Evolutionary conservation across 1,284 basidiomycete genomes (phyloP).

Genomic region (Rhodotorula sp.): DNA sequence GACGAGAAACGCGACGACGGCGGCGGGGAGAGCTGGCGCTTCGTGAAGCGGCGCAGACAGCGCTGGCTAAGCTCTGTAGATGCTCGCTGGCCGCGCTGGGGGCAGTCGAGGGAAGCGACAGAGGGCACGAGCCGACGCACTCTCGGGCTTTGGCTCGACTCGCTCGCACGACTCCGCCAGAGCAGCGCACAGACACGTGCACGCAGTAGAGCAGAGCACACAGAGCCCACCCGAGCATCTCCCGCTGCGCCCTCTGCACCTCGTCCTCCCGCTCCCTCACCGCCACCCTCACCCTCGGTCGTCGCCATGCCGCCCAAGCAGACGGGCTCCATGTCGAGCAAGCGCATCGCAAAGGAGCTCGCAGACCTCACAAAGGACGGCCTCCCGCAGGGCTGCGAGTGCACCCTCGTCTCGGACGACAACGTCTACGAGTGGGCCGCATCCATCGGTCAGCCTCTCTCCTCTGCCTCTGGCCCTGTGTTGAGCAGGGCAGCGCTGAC

Average conservation of each 20-base stretch:
- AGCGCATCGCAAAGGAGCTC: slow-evolving; percentile 85
- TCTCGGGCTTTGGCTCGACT: no score
- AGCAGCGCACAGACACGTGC: no score
- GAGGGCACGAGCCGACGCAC: no score
- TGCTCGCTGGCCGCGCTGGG: no score
- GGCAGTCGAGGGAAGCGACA: no score
- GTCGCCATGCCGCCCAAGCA: slow-evolving; percentile 22
- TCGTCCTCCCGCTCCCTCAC: neutral
- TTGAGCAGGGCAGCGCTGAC: neutral
- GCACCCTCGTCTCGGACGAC: slow-evolving; percentile 59
- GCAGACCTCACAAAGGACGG: slow-evolving; percentile 74
- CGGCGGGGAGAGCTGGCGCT: no score
- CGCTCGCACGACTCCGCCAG: no score
- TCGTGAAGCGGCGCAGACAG: no score
- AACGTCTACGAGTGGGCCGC: slow-evolving; percentile 68
- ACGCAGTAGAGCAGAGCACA: no score
- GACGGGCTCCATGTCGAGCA: slow-evolving; percentile 63
- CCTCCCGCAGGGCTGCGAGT: slow-evolving; percentile 25
- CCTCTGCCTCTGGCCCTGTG: slow-evolving; percentile 56
- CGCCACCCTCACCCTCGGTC: neutral
- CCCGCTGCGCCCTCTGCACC: neutral
- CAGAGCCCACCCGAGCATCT: neutral
- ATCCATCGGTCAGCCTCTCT: slow-evolving; percentile 59
- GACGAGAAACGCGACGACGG: no score
- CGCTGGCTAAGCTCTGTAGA: no score